Evolutionary conservation across 345 rosid species (phyloP).

Genomic region (Hibiscus mutabilis): DNA sequence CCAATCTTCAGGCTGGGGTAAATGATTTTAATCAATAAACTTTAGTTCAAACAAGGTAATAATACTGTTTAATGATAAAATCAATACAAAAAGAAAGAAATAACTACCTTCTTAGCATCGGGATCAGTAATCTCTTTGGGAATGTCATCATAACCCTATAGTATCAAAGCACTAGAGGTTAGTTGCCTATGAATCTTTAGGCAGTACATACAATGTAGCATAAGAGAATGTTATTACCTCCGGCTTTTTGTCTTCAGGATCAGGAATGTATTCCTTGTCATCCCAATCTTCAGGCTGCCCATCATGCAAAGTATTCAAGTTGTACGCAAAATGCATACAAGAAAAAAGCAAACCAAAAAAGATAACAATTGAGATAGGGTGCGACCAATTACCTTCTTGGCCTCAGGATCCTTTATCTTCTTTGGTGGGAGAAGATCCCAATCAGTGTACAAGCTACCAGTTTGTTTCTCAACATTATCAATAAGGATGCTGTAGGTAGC

Average conservation of each 20-base stretch:
- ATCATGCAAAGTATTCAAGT: neutral
- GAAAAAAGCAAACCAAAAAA: neutral
- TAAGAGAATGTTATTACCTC: slow-evolving; percentile 38
- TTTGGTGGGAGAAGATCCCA: slow-evolving; percentile 93
- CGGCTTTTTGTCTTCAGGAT: slow-evolving; percentile 93
- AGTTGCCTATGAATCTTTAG: neutral
- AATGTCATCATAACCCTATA: slow-evolving; percentile 64
- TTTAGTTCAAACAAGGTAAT: neutral
- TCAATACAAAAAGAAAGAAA: neutral
- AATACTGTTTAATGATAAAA: neutral
- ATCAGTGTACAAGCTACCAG: slow-evolving; percentile 80
- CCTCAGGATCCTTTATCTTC: slow-evolving; percentile 84
- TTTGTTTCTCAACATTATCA: slow-evolving; percentile 89
- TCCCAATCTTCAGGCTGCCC: slow-evolving; percentile 98
- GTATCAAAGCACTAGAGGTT: neutral
- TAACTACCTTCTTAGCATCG: slow-evolving; percentile 77
- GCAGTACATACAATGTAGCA: neutral
- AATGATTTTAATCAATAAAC: slow-evolving; percentile 11
- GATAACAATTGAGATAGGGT: neutral
- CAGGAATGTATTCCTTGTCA: slow-evolving; percentile 77
- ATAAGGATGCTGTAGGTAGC: slow-evolving; percentile 86
- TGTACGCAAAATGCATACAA: neutral
- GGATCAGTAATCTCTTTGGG: slow-evolving; percentile 81
- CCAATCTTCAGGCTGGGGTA: slow-evolving; percentile 91
- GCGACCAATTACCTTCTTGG: slow-evolving; percentile 53